These are phyloP conservation scores for Fusarium albosuccineum DNA, from an alignment of 2,329 filamentous ascomycete genomes.

Conservation along the genomic window DNA sequence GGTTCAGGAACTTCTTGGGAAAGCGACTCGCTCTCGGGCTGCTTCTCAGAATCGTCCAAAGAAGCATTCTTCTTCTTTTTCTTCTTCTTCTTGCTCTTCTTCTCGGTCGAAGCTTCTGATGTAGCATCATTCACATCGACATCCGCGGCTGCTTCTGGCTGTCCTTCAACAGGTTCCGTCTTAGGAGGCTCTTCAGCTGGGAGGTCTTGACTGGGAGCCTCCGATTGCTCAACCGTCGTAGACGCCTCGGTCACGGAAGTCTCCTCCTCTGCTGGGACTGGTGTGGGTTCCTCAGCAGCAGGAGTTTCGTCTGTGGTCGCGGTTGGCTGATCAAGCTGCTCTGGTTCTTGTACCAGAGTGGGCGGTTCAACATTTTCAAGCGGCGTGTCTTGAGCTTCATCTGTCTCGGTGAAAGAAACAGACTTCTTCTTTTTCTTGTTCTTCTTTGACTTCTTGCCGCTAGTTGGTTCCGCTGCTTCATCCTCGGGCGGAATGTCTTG, in stretches of 20 bases:
- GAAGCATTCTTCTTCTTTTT: constrained; percentile 47
- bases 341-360: constrained; percentile 20
- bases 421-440: constrained; percentile 50
- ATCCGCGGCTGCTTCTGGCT: constrained; percentile 12
- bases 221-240: constrained; percentile 16
- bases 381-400: constrained; percentile 11
- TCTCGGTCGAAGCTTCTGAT: constrained; percentile 30
- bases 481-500: constrained; percentile 33
- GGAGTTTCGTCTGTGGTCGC: constrained; percentile 9
- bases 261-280: constrained; percentile 1
- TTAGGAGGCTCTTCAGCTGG: constrained; percentile 1
- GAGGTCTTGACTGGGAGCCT: background rate
- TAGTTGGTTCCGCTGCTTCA: constrained; percentile 25
- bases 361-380: constrained; percentile 23
- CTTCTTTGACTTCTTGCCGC: constrained; percentile 46
- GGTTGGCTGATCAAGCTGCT: constrained; percentile 16
- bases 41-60: constrained; percentile 33
- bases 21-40: constrained; percentile 23
- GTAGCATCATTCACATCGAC: constrained; percentile 9
- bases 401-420: constrained; percentile 32
- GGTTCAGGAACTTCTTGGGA: constrained; percentile 23
- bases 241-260: background rate
- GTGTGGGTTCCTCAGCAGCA: constrained; percentile 30
- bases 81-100: constrained; percentile 55
- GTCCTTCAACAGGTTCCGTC: constrained; percentile 10